Evolutionary conservation across 2,329 filamentous ascomycete genomes (phyloP).

Genomic region (Fusarium oligoseptatum): DNA sequence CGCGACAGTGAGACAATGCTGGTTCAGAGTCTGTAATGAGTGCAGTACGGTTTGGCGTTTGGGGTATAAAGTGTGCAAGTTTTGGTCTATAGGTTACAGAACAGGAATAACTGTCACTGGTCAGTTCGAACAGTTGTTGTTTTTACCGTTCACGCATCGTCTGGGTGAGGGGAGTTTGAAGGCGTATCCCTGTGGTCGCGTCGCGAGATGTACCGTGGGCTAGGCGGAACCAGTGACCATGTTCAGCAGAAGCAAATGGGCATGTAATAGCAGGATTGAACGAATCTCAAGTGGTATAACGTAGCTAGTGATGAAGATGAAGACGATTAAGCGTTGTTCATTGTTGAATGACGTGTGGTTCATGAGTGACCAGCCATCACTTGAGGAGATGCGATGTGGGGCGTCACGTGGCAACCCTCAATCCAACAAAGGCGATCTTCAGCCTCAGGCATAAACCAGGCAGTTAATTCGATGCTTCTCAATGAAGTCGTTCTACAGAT

Average conservation of each 20-base stretch:
- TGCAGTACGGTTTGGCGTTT: neutral
- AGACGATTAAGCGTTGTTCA: neutral
- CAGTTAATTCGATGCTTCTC: neutral
- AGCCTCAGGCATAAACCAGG: slow-evolving; percentile 26
- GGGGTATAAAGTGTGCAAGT: neutral
- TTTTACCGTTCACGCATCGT: neutral
- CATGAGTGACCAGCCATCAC: neutral
- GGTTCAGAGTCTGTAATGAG: neutral
- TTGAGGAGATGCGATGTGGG: neutral
- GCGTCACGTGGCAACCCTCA: neutral
- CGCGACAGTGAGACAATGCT: neutral
- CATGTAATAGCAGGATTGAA: neutral
- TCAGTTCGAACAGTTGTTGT: neutral
- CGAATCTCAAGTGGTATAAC: neutral
- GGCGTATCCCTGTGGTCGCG: neutral
- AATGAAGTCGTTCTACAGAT: neutral
- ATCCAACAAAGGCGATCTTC: neutral
- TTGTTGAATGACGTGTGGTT: neutral
- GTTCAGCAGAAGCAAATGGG: neutral
- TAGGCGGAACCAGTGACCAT: neutral
- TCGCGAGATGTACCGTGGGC: neutral
- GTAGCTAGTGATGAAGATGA: neutral
- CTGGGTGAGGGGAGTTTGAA: neutral
- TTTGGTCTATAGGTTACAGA: neutral
- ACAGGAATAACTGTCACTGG: neutral